Percentiles rank a stretch among this genome's conserved stretches.
phyloP scores from a whole-genome alignment of 2,329 filamentous ascomycete species.

The Aspergillus aculeatus region DNA sequence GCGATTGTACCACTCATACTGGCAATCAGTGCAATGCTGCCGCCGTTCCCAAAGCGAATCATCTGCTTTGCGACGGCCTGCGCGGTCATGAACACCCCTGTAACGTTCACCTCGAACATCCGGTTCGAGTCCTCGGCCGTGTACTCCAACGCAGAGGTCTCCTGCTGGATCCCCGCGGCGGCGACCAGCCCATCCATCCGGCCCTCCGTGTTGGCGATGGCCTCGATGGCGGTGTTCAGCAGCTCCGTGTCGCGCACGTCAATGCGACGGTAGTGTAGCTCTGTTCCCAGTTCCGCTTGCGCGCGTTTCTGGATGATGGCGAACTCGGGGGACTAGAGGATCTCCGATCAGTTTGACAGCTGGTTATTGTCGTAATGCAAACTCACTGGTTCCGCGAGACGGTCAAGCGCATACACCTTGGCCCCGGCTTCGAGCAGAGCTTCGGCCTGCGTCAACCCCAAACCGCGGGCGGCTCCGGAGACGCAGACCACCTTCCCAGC shows the following conservation, averaged over 20 bases:
- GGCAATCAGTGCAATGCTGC: slow-evolving; percentile 62
- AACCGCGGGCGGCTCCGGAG: slow-evolving; percentile 68
- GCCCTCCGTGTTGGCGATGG: slow-evolving; percentile 68
- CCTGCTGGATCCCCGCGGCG: slow-evolving; percentile 72
- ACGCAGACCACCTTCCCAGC: slow-evolving; percentile 68
- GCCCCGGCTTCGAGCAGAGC: slow-evolving; percentile 74
- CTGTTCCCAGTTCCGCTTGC: slow-evolving; percentile 62
- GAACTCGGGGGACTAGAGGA: slow-evolving; percentile 56
- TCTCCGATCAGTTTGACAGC: background rate
- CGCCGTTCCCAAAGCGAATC: slow-evolving; percentile 59
- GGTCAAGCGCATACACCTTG: slow-evolving; percentile 50
- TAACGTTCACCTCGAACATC: slow-evolving; percentile 63
- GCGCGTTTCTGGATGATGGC: slow-evolving; percentile 63
- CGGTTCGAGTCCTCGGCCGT: slow-evolving; percentile 59
- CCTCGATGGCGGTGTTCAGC: slow-evolving; percentile 66
- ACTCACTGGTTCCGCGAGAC: slow-evolving; percentile 41
- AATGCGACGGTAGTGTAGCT: slow-evolving; percentile 71
- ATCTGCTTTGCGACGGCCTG: slow-evolving; percentile 65
- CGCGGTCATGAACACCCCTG: slow-evolving; percentile 62
- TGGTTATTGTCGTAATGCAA: background rate
- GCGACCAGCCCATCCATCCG: slow-evolving; percentile 77
- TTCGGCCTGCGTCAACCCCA: slow-evolving; percentile 72
- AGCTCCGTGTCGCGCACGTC: slow-evolving; percentile 72
- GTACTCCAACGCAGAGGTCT: slow-evolving; percentile 80
- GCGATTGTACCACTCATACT: slow-evolving; percentile 63